A percentile compares a stretch with the other conserved stretches of the same genome.
Evolutionary conservation across 192 early-diverging fungal genomes (phyloP).

Genomic region (Cetraspora pellucida): DNA sequence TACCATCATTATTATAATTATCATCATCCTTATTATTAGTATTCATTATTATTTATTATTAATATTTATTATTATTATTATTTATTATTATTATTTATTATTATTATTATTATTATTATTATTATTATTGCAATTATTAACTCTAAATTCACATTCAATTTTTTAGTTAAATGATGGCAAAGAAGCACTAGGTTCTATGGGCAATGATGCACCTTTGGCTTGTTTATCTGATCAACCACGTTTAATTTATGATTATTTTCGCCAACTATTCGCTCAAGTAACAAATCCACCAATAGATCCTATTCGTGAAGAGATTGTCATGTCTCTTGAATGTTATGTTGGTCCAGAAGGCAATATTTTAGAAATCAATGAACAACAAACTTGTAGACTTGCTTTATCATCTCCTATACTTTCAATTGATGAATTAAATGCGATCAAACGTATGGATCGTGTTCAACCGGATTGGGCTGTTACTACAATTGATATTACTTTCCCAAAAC

Average conservation of each 20-base stretch:
- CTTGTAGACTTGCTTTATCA: slow-evolving; percentile 75
- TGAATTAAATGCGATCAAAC: slow-evolving; percentile 80
- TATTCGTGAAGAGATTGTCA: slow-evolving; percentile 97
- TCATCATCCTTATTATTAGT: too few relatives aligned
- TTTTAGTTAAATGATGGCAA: slow-evolving; percentile 69
- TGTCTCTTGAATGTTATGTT: slow-evolving; percentile 93
- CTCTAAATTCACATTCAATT: too few relatives aligned
- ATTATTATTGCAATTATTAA: too few relatives aligned
- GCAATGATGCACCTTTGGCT: slow-evolving; percentile 93
- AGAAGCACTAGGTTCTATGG: slow-evolving; percentile 98
- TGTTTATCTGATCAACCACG: slow-evolving; percentile 88
- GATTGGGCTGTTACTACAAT: slow-evolving; percentile 80
- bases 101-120: neutral
- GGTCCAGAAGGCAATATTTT: slow-evolving; percentile 95
- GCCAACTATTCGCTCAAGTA: slow-evolving; percentile 97
- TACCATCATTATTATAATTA: too few relatives aligned
- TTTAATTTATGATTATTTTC: slow-evolving; percentile 95
- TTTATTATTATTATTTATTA: neutral
- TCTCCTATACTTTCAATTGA: slow-evolving; percentile 86
- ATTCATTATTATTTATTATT: neutral
- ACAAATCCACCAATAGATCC: slow-evolving; percentile 99
- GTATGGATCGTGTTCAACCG: slow-evolving; percentile 64
- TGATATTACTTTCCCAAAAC: slow-evolving; percentile 82
- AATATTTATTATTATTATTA: neutral
- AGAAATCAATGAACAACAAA: slow-evolving; percentile 78